A percentile compares a stretch with the other conserved stretches of the same genome.
Evolutionary conservation across 1,284 basidiomycete genomes (phyloP).

Genomic region (Fomitiporia mediterranea): DNA sequence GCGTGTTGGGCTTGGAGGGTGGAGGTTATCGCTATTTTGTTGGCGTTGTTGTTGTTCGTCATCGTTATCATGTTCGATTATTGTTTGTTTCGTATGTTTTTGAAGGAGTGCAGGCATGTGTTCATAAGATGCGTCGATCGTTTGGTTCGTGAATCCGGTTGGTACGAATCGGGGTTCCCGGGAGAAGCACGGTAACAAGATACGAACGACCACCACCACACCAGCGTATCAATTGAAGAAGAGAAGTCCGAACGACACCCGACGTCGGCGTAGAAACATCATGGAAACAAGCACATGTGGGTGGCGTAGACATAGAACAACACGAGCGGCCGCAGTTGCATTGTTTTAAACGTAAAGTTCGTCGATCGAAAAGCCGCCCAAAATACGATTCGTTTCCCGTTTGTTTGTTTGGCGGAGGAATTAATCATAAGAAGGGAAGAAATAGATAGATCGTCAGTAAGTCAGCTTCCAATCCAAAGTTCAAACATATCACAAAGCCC

Average conservation of each 20-base stretch:
- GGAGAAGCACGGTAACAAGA: neutral
- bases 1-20: conserved; percentile 72
- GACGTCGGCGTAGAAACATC: neutral
- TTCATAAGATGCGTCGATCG: no score
- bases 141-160: neutral
- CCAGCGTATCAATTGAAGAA: no score
- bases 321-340: neutral
- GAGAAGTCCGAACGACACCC: neutral
- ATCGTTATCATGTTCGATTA: no score
- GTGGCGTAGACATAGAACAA: neutral
- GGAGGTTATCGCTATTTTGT: conserved; percentile 54
- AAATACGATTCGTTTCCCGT: neutral
- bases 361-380: neutral
- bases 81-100: neutral
- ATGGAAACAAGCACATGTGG: neutral
- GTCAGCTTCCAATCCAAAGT: neutral
- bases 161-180: neutral
- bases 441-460: neutral
- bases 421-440: neutral
- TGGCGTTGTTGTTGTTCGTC: no score
- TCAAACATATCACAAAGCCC: neutral
- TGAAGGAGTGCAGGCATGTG: neutral
- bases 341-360: no score
- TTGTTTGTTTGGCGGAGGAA: neutral
- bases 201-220: neutral